These are phyloP conservation scores for Chenopodium formosanum DNA, from an alignment of 148 eudicot species.

Conservation along the genomic window DNA sequence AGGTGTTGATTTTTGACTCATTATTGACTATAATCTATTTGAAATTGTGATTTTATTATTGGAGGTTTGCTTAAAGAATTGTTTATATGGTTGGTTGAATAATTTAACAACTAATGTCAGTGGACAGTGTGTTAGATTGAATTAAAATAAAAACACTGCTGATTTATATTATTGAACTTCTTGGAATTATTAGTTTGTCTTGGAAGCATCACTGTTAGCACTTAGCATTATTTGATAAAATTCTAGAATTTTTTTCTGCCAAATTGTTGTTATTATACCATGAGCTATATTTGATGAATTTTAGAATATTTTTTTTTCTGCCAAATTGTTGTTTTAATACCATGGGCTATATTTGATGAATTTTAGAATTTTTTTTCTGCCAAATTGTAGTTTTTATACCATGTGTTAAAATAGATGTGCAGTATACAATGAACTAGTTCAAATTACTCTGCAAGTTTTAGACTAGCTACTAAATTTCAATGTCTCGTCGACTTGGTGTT, in stretches of 20 bases:
- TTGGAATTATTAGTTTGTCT: slow-evolving; percentile 1
- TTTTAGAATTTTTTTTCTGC: neutral
- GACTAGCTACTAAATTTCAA: neutral
- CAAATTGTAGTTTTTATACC: neutral
- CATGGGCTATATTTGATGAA: too few relatives aligned
- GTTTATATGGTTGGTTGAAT: neutral
- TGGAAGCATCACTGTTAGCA: too few relatives aligned
- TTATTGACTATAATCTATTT: slow-evolving; percentile 15
- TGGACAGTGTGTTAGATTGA: neutral
- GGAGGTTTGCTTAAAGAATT: neutral
- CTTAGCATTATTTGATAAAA: too few relatives aligned
- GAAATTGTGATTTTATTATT: slow-evolving; percentile 4
- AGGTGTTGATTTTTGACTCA: slow-evolving; percentile 8
- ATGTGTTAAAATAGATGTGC: neutral
- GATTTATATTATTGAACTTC: neutral
- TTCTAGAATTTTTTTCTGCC: too few relatives aligned
- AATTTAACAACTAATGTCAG: neutral
- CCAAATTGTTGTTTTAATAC: neutral
- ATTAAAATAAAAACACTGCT: neutral
- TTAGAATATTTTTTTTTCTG: too few relatives aligned
- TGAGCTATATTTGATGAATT: too few relatives aligned
- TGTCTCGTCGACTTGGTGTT: neutral
- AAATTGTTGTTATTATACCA: neutral
- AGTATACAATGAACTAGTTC: too few relatives aligned
- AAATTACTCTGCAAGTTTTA: too few relatives aligned